Conservation (phyloP, 306 rosid species). For the Macrotyloma uniflorum region DNA sequence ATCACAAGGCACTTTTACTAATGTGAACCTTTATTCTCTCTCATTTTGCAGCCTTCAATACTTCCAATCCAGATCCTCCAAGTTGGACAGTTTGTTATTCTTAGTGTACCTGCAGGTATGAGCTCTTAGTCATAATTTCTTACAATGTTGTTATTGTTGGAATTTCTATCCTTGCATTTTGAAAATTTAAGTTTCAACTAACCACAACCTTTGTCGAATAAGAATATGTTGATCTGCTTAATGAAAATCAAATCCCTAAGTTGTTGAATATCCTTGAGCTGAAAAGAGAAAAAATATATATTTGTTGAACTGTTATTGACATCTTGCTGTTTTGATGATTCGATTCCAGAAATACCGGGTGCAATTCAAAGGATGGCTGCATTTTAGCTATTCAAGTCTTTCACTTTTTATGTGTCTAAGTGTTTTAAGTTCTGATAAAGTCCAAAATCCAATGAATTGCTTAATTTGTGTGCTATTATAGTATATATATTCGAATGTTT, state of each 20-base stretch:
- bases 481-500: not conserved
- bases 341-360: not conserved
- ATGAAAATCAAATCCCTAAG: not conserved
- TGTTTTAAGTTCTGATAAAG: constrained; percentile 1
- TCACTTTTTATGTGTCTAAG: not conserved
- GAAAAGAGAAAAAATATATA: not conserved
- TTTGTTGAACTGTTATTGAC: not conserved
- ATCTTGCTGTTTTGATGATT: constrained; percentile 13
- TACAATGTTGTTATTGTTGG: not conserved
- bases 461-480: not conserved
- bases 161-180: constrained; percentile 24
- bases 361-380: constrained; percentile 3
- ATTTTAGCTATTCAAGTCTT: constrained; percentile 1
- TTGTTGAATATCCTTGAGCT: constrained; percentile 18
- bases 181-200: constrained; percentile 14
- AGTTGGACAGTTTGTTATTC: constrained; percentile 86
- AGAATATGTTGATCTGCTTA: constrained; percentile 8
- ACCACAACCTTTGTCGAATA: constrained; percentile 8
- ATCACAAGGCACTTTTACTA: constrained; percentile 10
- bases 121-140: constrained; percentile 17
- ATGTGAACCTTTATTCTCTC: constrained; percentile 4
- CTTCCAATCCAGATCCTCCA: constrained; percentile 93
- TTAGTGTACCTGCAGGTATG: constrained; percentile 94
- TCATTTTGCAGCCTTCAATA: constrained; percentile 78
- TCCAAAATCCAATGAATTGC: not conserved